phyloP scores from a whole-genome alignment of 2,329 filamentous ascomycete genomes.

The Diaporthe ampelina region DNA sequence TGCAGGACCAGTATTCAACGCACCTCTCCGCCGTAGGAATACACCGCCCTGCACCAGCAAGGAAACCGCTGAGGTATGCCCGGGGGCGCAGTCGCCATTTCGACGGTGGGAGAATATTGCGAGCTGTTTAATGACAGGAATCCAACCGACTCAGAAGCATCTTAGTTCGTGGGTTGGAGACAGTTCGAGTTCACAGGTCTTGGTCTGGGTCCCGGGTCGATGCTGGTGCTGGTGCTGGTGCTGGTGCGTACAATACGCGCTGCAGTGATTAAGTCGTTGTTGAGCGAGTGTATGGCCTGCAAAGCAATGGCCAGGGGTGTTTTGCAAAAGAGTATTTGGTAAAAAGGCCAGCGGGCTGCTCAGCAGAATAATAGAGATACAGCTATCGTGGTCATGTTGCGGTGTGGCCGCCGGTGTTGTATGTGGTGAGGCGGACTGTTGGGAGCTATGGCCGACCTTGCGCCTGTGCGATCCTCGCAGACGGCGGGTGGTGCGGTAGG shows the following conservation, averaged over 20 bases:
- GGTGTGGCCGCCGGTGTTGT: conserved; percentile 30
- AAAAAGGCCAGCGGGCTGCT: background rate
- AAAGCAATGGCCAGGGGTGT: conserved; percentile 14
- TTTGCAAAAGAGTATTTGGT: conserved; percentile 14
- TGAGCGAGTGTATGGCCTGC: conserved; percentile 26
- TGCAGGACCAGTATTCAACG: conserved; percentile 43
- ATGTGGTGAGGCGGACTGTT: conserved; percentile 21
- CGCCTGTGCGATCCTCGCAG: conserved; percentile 35
- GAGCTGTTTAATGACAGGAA: conserved; percentile 35
- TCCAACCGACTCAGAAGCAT: conserved; percentile 39
- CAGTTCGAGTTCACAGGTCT: background rate
- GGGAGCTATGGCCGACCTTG: conserved; percentile 35
- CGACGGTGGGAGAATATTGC: conserved; percentile 43
- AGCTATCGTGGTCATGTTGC: conserved; percentile 31
- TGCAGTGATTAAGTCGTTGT: background rate
- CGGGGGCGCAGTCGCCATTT: conserved; percentile 69
- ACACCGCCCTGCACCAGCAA: conserved; percentile 91
- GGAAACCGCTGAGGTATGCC: conserved; percentile 84
- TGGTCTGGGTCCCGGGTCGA: background rate
- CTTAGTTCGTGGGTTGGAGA: conserved; percentile 22
- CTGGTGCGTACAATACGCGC: conserved; percentile 8
- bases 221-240: background rate
- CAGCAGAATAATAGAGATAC: conserved; percentile 20
- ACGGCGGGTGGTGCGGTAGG: conserved; percentile 19
- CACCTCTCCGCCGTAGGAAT: conserved; percentile 93